These are phyloP conservation scores for Echium plantagineum DNA, from an alignment of 257 asterid genomes.

Conservation along the genomic window DNA sequence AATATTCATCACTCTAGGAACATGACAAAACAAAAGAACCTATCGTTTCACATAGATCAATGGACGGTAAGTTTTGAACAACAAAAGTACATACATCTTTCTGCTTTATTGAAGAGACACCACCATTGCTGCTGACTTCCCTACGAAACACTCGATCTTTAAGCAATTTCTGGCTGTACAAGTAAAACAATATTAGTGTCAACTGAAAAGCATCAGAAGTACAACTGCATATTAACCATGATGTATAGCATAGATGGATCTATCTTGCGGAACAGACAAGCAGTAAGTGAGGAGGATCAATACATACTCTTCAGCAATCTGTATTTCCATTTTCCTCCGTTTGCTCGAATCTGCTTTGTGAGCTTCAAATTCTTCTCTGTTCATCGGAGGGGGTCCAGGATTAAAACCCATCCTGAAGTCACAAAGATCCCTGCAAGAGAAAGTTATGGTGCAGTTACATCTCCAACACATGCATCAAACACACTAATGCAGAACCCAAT, in stretches of 20 bases:
- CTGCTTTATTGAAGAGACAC: conserved; percentile 42
- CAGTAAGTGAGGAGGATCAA: neutral
- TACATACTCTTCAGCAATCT: conserved; percentile 42
- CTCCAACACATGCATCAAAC: neutral
- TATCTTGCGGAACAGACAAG: neutral
- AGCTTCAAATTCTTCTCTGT: conserved; percentile 93
- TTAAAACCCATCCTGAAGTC: conserved; percentile 84
- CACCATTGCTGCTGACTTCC: conserved; percentile 64
- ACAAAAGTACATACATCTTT: conserved; percentile 70
- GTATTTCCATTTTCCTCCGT: conserved; percentile 73
- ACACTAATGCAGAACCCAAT: neutral
- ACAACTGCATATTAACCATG: conserved; percentile 1
- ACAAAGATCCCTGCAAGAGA: conserved; percentile 70
- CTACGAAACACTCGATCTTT: conserved; percentile 60
- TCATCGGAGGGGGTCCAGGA: conserved; percentile 61
- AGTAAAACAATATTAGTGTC: neutral
- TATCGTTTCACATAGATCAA: neutral
- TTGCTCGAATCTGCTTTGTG: conserved; percentile 71
- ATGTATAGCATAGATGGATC: neutral
- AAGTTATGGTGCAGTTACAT: neutral
- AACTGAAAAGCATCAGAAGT: neutral
- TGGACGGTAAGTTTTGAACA: conserved; percentile 3
- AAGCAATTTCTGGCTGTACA: conserved; percentile 33
- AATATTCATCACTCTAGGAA: conserved; percentile 11
- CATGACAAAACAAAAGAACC: conserved; percentile 10